Conservation (phyloP, 2,329 filamentous ascomycete species). For the Trichoderma asperellum region DNA sequence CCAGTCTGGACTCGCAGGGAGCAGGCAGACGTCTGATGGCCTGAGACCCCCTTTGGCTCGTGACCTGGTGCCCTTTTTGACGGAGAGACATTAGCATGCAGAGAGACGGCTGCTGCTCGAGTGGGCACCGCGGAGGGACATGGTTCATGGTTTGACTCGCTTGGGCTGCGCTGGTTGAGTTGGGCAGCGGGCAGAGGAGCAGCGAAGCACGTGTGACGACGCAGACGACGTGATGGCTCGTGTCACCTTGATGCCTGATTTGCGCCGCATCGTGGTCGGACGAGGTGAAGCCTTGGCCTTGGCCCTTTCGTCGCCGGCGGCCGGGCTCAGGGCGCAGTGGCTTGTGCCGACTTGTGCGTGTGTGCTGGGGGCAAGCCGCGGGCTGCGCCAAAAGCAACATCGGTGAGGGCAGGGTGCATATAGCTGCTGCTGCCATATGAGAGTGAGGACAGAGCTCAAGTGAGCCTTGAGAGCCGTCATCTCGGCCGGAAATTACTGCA, state of each 20-base stretch:
- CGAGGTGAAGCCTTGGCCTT: background rate
- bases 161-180: slow-evolving; percentile 22
- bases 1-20: background rate
- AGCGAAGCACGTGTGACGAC: slow-evolving; percentile 12
- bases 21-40: slow-evolving; percentile 3
- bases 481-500: slow-evolving; percentile 3
- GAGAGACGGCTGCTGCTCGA: slow-evolving; percentile 1
- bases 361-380: slow-evolving; percentile 19
- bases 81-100: slow-evolving; percentile 20
- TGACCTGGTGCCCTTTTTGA: slow-evolving; percentile 18
- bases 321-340: slow-evolving; percentile 5
- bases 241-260: slow-evolving; percentile 27
- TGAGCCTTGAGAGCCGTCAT: background rate
- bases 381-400: slow-evolving; percentile 13
- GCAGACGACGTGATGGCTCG: slow-evolving; percentile 1
- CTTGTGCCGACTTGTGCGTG: background rate
- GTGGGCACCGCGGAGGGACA: slow-evolving; percentile 23
- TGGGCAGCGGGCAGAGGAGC: slow-evolving; percentile 22
- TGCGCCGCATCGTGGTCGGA: slow-evolving; percentile 1
- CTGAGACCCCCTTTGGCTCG: slow-evolving; percentile 15
- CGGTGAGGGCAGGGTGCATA: slow-evolving; percentile 20
- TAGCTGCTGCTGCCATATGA: background rate
- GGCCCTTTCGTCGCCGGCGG: background rate
- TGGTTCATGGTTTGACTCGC: slow-evolving; percentile 25
- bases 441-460: background rate